phyloP scores from a whole-genome alignment of 768 basidiomycete species.

The Pleurotus ostreatus region DNA sequence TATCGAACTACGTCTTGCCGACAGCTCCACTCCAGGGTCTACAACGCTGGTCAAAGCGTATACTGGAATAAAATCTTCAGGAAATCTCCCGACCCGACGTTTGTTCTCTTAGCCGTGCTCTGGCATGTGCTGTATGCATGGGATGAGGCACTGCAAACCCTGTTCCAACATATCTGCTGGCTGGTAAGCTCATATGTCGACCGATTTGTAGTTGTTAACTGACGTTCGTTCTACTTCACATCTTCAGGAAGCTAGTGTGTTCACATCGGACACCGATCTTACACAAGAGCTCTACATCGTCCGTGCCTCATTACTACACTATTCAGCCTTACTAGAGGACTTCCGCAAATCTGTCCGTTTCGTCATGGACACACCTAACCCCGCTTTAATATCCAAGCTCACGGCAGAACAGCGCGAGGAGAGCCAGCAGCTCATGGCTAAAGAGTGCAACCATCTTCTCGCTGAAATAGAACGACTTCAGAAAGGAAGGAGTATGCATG shows the following conservation, averaged over 20 bases:
- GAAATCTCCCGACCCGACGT: constrained; percentile 48
- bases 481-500: constrained; percentile 37
- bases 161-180: constrained; percentile 46
- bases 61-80: constrained; percentile 42
- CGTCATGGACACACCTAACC: constrained; percentile 36
- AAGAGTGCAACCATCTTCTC: constrained; percentile 48
- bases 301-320: constrained; percentile 50
- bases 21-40: constrained; percentile 42
- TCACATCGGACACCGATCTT: constrained; percentile 36
- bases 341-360: constrained; percentile 44
- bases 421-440: constrained; percentile 8
- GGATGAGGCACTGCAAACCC: constrained; percentile 53
- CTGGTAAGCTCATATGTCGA: constrained; percentile 30
- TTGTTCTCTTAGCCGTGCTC: constrained; percentile 46
- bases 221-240: no score
- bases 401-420: not conserved
- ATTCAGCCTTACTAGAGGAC: constrained; percentile 42
- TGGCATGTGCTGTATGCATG: constrained; percentile 63
- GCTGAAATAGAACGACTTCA: constrained; percentile 47
- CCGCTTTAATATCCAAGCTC: constrained; percentile 22
- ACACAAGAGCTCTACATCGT: constrained; percentile 50
- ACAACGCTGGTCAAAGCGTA: constrained; percentile 43
- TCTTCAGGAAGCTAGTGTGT: constrained; percentile 40
- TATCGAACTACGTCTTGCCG: constrained; percentile 27
- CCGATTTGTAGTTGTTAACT: no score